Conservation (phyloP, 106 monocot species). For the Vanilla planifolia region DNA sequence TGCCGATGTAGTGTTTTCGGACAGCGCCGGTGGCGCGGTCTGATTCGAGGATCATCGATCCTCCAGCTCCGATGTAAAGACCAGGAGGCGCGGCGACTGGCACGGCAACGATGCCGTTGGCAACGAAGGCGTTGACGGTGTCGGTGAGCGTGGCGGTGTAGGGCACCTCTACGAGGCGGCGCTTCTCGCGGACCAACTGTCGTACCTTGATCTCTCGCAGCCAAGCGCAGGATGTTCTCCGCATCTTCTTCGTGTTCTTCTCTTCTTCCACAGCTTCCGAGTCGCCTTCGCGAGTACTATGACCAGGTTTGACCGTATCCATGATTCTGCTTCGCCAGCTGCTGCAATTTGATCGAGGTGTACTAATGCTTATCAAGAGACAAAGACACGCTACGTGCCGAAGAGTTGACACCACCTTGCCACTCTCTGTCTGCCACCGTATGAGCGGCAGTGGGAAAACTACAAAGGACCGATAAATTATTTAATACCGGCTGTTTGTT, state of each 20-base stretch:
- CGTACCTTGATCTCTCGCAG: neutral
- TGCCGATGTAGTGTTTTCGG: constrained; percentile 63
- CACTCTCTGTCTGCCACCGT: no score
- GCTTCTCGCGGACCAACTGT: constrained; percentile 35
- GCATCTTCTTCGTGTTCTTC: neutral
- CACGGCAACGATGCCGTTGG: constrained; percentile 43
- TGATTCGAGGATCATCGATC: constrained; percentile 61
- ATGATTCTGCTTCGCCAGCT: no score
- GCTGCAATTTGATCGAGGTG: no score
- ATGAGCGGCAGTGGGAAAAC: no score
- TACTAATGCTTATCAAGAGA: no score
- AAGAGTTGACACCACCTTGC: no score
- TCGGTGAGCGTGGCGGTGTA: constrained; percentile 46
- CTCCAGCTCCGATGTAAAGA: constrained; percentile 66
- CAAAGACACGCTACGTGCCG: no score
- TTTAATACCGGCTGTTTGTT: no score
- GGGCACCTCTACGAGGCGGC: constrained; percentile 63
- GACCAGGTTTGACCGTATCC: no score
- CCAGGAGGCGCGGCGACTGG: constrained; percentile 65
- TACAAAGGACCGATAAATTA: no score
- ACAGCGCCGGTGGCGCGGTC: constrained; percentile 47
- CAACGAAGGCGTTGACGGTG: constrained; percentile 46
- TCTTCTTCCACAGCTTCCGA: no score
- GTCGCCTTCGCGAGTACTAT: no score
- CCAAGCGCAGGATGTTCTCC: neutral